These are phyloP conservation scores for Mariannaea elegans DNA, from an alignment of 2,329 filamentous ascomycete genomes.

Conservation along the genomic window DNA sequence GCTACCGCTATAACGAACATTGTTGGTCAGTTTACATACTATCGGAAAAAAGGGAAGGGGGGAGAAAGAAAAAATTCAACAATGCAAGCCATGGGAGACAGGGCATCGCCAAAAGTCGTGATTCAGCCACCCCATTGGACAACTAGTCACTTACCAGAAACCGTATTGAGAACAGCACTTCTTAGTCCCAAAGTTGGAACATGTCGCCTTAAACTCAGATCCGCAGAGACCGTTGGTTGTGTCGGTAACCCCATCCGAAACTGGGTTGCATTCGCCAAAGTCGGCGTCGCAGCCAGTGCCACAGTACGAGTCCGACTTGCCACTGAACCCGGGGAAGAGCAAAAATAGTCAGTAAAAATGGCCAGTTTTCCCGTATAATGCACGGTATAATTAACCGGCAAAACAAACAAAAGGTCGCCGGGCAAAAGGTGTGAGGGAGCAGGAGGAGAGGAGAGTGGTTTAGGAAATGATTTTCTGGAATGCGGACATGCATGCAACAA, in stretches of 20 bases:
- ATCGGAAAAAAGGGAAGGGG: neutral
- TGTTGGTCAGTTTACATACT: slow-evolving; percentile 9
- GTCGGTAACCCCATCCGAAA: slow-evolving; percentile 33
- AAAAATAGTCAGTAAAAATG: neutral
- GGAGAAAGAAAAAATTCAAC: neutral
- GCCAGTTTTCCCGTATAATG: slow-evolving; percentile 17
- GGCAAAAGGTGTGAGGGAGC: neutral
- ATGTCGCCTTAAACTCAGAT: slow-evolving; percentile 42
- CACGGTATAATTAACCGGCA: neutral
- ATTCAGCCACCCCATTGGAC: neutral
- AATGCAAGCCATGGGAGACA: neutral
- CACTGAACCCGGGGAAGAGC: slow-evolving; percentile 42
- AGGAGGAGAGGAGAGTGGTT: neutral
- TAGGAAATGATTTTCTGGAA: neutral
- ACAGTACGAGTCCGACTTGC: slow-evolving; percentile 40
- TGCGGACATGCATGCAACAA: no score
- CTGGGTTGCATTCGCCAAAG: slow-evolving; percentile 46
- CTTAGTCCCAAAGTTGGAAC: slow-evolving; percentile 43
- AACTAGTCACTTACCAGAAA: slow-evolving; percentile 44
- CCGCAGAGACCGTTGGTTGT: slow-evolving; percentile 51
- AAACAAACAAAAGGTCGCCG: neutral
- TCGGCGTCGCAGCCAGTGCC: slow-evolving; percentile 49
- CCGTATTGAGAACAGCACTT: slow-evolving; percentile 49
- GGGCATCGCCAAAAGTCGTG: neutral
- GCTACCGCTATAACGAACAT: slow-evolving; percentile 37